Evolutionary conservation across 139 green algal species (phyloP), one percentile per base, ranked within the genome.

Genomic region (Tetradesmus lagerheimii): DNA sequence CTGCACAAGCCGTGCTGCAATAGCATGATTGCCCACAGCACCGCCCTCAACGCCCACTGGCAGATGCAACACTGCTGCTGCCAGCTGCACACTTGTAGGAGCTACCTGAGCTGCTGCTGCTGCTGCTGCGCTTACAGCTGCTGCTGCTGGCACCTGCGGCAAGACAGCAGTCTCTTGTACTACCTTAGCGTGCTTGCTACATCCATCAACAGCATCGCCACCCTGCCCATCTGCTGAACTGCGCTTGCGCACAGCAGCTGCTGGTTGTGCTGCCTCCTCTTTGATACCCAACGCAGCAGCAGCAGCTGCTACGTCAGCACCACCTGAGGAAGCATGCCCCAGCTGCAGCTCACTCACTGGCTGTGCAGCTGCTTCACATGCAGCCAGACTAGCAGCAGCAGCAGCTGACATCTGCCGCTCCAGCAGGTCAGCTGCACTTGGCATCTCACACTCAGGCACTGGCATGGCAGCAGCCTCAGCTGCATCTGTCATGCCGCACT

Each of bases 251-350:
- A 11, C 29, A 20, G 20, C 14, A 29, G n/a, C 80, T 31, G n/a
- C 1, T 31, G 57, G 20, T 23, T 31, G 57, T 23, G 57, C 57
- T 31, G 23, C 57, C 9, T 31, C 57, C 4, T 1, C 57, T 2
- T 31, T 8, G 4, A 31, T 9, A 31, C 23, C 8, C 23, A 74
- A 29, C n/a, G 47, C 57, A n/a, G 80, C 80, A 47, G 80, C 80
- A 47, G 80, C 80, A 75, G 80, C 80, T 86, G 37, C 80, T 86
- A 41, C 79, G 66, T 34, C 41, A 39, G 67, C n/a, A 11, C n/a
- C n/a, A 39, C n/a, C 25, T 71, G 14, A n/a, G 57, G 23, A 62
- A 35, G 64, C 25, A 76, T 76, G 64, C 64, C 15, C 2, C 35
- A 16, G 64, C 64, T 76, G 64, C 18, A 5, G 8, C 47, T 62